Evolutionary conservation across 768 basidiomycete species (phyloP).

Genomic region (Pseudohyphozyma bogoriensis): DNA sequence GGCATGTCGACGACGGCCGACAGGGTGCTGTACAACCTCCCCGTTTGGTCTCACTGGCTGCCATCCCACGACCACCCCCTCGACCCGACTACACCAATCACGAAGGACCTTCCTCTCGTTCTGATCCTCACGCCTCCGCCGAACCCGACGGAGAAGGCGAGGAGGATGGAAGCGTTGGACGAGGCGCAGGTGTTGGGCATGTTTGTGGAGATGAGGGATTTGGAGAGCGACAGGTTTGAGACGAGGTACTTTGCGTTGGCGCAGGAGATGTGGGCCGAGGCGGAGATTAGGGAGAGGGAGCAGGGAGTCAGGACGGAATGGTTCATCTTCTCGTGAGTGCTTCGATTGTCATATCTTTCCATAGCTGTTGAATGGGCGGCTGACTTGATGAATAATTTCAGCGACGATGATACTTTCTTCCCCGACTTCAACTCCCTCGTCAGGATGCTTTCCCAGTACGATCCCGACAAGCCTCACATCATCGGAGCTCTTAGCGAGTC

Average conservation of each 20-base stretch:
- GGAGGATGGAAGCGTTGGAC: slow-evolving; percentile 19
- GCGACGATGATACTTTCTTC: slow-evolving; percentile 31
- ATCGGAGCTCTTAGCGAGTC: slow-evolving; percentile 27
- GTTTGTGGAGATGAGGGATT: slow-evolving; percentile 13
- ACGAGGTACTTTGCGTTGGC: slow-evolving; percentile 27
- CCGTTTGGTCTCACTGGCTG: slow-evolving; percentile 29
- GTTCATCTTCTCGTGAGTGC: slow-evolving; percentile 27
- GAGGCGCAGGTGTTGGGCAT: slow-evolving; percentile 23
- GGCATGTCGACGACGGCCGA: slow-evolving; percentile 29
- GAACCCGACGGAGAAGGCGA: slow-evolving; percentile 15
- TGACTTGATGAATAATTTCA: neutral
- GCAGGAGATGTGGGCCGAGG: slow-evolving; percentile 24
- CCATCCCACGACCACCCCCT: neutral
- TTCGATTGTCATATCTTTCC: no score
- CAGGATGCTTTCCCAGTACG: slow-evolving; percentile 8
- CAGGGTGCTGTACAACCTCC: slow-evolving; percentile 26
- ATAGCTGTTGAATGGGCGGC: neutral
- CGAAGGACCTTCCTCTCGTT: slow-evolving; percentile 12
- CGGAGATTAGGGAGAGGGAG: slow-evolving; percentile 2
- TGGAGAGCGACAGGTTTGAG: slow-evolving; percentile 25
- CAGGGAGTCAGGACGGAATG: slow-evolving; percentile 20
- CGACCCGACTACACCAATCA: slow-evolving; percentile 7
- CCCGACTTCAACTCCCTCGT: slow-evolving; percentile 23
- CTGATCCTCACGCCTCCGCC: slow-evolving; percentile 23
- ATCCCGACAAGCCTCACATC: neutral